Evolutionary conservation across 805 yeast genomes (phyloP), one percentile per base, ranked within the genome.

Genomic region (Ogataea nonfermentans): DNA sequence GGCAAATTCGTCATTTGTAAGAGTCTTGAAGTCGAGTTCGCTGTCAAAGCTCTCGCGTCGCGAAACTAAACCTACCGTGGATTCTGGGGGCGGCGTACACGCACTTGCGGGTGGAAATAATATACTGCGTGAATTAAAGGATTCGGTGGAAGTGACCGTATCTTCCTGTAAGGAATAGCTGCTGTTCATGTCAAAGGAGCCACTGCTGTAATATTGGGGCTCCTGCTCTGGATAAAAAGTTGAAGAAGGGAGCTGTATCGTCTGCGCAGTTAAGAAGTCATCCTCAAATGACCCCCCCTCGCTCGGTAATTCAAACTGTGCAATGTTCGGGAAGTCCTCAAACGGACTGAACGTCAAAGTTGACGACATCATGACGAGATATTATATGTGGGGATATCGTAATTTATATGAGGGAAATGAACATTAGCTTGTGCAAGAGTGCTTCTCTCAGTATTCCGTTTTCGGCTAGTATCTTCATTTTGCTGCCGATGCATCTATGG

Each of bases 31-130:
- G 32, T 49, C 53, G 27, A 45, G 42, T 29, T 52, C 57, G 36
- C 50, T 50, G 15, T 47, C 53, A 4, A 47, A 36, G 41, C 52
- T 54, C 32, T 44, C 53, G 30, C 52, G 46, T 37, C 56, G 52
- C 16, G 47, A 48, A 10, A 50, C 16, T 15, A 37, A 29, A 3
- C 44, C 49, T 28, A 26, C 43, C 11, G 27, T 24, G 16, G 13
- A 24, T 23, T 43, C 44, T 9, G 55, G 53, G 9, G 56, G 60
- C 3, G 63, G 63, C 13, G 60, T 51, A 41, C 63, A 57, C 3
- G 65, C 63, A 15, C 53, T 40, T 7, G 59, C 61, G 4, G 63
- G 56, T 5, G 63, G 65, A 41, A 59, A 60, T 29, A 56, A 32
- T 27, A 45, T 46, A 16, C 32, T 31, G 17, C 17, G 33, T 17